Percentiles rank a stretch among this genome's conserved stretches.
Evolutionary conservation across 495 filamentous ascomycete genomes (phyloP).

Genomic region (Paragyromitra xinjiangensis): DNA sequence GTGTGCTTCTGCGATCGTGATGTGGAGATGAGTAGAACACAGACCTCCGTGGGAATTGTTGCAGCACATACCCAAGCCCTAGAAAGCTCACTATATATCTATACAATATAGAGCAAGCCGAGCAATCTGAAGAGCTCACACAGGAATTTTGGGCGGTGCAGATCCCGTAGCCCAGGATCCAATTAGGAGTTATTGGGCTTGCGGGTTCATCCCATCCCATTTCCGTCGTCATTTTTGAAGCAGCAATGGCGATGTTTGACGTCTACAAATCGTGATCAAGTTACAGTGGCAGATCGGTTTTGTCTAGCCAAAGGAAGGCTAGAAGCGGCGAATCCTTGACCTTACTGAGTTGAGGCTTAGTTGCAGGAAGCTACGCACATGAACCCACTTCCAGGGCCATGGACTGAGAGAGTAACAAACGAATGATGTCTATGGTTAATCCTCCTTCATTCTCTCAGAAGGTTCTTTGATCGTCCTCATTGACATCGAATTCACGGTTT

Average conservation of each 20-base stretch:
- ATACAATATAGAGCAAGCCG: neutral
- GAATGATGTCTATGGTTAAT: neutral
- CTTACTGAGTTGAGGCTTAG: constrained; percentile 16
- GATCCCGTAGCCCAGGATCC: constrained; percentile 1
- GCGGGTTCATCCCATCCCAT: constrained; percentile 39
- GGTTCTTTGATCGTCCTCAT: constrained; percentile 15
- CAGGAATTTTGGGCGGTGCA: neutral
- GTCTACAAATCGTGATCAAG: constrained; percentile 21
- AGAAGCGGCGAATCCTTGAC: neutral
- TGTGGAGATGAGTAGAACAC: neutral
- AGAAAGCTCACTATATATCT: neutral
- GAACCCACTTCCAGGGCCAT: neutral
- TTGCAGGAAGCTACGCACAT: constrained; percentile 4
- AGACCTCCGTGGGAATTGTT: neutral
- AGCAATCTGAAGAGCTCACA: neutral
- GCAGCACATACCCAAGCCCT: neutral
- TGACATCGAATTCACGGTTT: constrained; percentile 32
- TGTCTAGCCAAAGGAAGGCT: constrained; percentile 22
- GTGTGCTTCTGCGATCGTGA: neutral
- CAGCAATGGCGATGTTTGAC: constrained; percentile 35
- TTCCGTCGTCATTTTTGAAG: neutral
- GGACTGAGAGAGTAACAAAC: neutral
- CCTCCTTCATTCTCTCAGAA: neutral
- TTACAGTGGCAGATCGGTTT: constrained; percentile 34
- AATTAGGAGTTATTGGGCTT: constrained; percentile 20